phyloP scores from a whole-genome alignment of 2,329 filamentous ascomycete species.

The Xylaria sp. region DNA sequence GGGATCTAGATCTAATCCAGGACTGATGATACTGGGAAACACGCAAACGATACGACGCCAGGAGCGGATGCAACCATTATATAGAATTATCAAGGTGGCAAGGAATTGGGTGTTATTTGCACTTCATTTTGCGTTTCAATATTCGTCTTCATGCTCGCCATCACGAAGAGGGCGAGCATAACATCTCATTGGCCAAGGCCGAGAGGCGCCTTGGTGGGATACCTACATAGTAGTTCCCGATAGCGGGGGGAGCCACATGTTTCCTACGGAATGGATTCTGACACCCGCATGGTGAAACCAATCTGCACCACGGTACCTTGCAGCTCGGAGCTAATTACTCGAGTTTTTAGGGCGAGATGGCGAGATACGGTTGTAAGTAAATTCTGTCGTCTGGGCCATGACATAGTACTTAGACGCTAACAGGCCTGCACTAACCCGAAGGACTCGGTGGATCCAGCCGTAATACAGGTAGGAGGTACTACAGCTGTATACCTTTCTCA shows the following conservation, averaged over 20 bases:
- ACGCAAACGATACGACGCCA: slow-evolving; percentile 3
- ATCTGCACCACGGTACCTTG: slow-evolving; percentile 14
- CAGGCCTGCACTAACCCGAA: not conserved
- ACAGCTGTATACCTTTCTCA: no score
- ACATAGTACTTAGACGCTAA: not conserved
- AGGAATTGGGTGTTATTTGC: not conserved
- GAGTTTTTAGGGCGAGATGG: slow-evolving; percentile 27
- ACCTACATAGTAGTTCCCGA: not conserved
- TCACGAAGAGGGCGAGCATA: slow-evolving; percentile 29
- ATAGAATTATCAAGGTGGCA: slow-evolving; percentile 14
- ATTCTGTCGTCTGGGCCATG: not conserved
- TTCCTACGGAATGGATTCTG: not conserved
- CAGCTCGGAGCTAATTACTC: slow-evolving; percentile 24
- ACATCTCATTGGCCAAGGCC: slow-evolving; percentile 10
- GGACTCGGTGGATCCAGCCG: not conserved
- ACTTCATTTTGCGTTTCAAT: not conserved
- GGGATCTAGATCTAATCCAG: not conserved
- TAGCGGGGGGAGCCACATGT: slow-evolving; percentile 12
- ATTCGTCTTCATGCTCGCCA: slow-evolving; percentile 7
- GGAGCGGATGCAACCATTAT: slow-evolving; percentile 21
- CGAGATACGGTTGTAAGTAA: slow-evolving; percentile 12
- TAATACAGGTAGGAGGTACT: not conserved
- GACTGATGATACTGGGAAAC: slow-evolving; percentile 8
- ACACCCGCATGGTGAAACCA: not conserved
- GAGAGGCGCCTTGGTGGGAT: not conserved